Conservation (phyloP, 768 basidiomycete species). For the Macrolepiota dolichaula region DNA sequence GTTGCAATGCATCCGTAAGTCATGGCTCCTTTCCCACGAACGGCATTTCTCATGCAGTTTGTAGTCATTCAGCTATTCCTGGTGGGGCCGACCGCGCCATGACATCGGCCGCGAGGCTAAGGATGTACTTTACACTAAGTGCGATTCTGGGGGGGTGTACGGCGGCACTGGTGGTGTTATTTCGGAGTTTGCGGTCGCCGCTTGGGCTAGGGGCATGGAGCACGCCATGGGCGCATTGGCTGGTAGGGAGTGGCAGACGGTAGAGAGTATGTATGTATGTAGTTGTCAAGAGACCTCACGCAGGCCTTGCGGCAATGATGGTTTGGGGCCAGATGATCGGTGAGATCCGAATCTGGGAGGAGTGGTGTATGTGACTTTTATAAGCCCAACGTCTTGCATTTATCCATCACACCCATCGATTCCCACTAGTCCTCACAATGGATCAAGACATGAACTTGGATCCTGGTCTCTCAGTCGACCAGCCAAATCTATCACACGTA, state of each 20-base stretch:
- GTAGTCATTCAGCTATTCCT: slow-evolving; percentile 65
- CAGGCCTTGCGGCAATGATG: slow-evolving; percentile 3
- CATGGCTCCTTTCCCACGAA: slow-evolving; percentile 16
- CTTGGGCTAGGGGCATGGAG: slow-evolving; percentile 49
- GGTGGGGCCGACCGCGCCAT: slow-evolving; percentile 81
- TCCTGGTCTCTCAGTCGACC: slow-evolving; percentile 30
- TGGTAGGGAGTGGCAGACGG: slow-evolving; percentile 49
- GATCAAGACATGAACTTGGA: slow-evolving; percentile 81
- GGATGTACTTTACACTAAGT: slow-evolving; percentile 69
- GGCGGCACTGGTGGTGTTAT: slow-evolving; percentile 67
- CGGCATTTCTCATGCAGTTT: slow-evolving; percentile 25
- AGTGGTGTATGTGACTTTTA: slow-evolving; percentile 11
- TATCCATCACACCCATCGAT: slow-evolving; percentile 13
- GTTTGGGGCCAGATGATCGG: slow-evolving; percentile 5
- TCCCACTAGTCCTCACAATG: slow-evolving; percentile 41
- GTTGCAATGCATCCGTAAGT: slow-evolving; percentile 88
- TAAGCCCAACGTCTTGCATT: neutral
- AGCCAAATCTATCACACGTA: slow-evolving; percentile 17
- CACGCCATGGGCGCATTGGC: slow-evolving; percentile 63
- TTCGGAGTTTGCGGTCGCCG: slow-evolving; percentile 65
- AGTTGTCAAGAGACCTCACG: slow-evolving; percentile 2
- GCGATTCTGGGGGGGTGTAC: slow-evolving; percentile 72
- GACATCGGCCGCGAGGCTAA: slow-evolving; percentile 63
- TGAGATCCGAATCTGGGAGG: slow-evolving; percentile 14
- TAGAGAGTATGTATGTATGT: slow-evolving; percentile 24